Percentiles rank a stretch among this genome's conserved stretches.
phyloP scores from a whole-genome alignment of 768 basidiomycete species.

The Lentinula raphanica region DNA sequence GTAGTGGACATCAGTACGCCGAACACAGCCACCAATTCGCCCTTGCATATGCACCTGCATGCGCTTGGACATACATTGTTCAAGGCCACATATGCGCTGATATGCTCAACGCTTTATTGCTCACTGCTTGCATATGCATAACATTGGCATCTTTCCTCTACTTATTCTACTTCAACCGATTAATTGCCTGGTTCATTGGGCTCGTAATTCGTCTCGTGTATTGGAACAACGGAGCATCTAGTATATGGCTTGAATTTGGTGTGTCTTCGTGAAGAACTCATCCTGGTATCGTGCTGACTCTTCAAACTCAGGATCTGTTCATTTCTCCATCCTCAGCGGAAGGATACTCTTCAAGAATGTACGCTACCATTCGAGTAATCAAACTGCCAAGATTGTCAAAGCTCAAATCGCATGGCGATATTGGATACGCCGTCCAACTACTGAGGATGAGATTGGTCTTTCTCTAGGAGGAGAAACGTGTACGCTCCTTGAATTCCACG shows the following conservation, averaged over 20 bases:
- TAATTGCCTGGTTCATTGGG: conserved; percentile 66
- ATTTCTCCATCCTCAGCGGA: conserved; percentile 84
- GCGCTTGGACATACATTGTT: too few relatives aligned
- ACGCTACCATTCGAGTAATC: conserved; percentile 87
- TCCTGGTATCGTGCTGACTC: not conserved
- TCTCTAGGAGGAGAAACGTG: conserved; percentile 46
- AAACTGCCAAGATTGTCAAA: conserved; percentile 79
- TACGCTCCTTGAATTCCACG: conserved; percentile 29
- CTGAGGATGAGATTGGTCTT: conserved; percentile 61
- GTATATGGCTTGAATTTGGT: conserved; percentile 84
- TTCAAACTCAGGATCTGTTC: conserved; percentile 65
- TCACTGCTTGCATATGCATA: conserved; percentile 59
- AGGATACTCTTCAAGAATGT: conserved; percentile 86
- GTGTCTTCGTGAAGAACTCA: conserved; percentile 14
- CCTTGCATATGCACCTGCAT: too few relatives aligned
- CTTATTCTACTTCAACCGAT: conserved; percentile 89
- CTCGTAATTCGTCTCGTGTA: conserved; percentile 61
- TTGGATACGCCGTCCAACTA: conserved; percentile 79
- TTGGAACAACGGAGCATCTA: conserved; percentile 76
- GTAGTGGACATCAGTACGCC: not conserved
- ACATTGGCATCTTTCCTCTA: conserved; percentile 58
- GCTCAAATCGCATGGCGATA: conserved; percentile 90
- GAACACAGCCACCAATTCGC: not conserved
- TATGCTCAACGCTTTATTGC: conserved; percentile 58
- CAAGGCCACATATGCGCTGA: not conserved